Percentiles rank a stretch among this genome's conserved stretches.
Conservation (phyloP, 768 basidiomycete genomes). For the Leccinum longicurvipes region DNA sequence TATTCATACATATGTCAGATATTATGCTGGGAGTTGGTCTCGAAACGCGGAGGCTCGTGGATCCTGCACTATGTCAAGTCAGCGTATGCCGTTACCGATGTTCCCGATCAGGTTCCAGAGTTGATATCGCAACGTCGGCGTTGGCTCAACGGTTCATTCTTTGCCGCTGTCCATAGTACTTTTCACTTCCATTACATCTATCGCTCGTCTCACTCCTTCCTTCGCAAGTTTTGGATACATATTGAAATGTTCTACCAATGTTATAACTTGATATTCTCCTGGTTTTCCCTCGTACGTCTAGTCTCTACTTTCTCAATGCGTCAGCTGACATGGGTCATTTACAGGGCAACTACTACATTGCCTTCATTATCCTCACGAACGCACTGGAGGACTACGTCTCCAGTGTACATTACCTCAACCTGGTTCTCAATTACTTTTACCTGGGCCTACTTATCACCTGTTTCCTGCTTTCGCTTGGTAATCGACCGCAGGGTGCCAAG, state of each 20-base stretch:
- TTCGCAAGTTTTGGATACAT: constrained; percentile 92
- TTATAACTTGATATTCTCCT: constrained; percentile 89
- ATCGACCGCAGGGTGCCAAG: constrained; percentile 88
- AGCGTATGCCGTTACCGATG: constrained; percentile 89
- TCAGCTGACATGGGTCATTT: neutral
- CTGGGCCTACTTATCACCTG: constrained; percentile 83
- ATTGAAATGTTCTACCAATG: constrained; percentile 89
- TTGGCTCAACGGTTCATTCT: constrained; percentile 98
- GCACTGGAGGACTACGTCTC: constrained; percentile 65
- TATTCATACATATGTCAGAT: constrained; percentile 49
- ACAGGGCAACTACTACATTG: constrained; percentile 88
- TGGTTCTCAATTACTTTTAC: constrained; percentile 83
- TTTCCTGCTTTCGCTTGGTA: constrained; percentile 85
- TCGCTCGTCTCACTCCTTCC: constrained; percentile 76
- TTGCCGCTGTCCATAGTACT: constrained; percentile 89
- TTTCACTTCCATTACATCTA: constrained; percentile 96
- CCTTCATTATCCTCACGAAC: constrained; percentile 72
- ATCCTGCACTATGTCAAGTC: constrained; percentile 95
- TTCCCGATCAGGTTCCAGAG: constrained; percentile 93
- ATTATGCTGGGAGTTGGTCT: constrained; percentile 95
- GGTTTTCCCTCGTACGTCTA: constrained; percentile 72
- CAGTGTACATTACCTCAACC: constrained; percentile 69
- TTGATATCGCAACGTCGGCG: constrained; percentile 92
- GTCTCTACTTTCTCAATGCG: neutral
- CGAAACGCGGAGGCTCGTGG: constrained; percentile 90